These are phyloP conservation scores for Neospora caninum DNA, from an alignment of 169 alveolate species.

Conservation along the genomic window DNA sequence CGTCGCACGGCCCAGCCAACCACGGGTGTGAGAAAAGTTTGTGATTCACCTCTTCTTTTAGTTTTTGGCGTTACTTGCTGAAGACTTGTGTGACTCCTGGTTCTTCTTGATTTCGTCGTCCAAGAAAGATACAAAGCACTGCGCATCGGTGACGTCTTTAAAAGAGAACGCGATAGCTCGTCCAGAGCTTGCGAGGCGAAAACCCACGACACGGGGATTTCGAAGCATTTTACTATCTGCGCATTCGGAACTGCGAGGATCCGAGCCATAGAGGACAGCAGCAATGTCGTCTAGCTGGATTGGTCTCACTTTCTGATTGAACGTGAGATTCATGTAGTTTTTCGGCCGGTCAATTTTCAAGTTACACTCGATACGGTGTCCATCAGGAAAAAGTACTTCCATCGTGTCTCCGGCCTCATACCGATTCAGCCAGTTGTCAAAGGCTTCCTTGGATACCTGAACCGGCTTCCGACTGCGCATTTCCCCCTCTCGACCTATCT, in stretches of 20 bases:
- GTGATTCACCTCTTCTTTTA: background rate
- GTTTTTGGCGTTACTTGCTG: background rate
- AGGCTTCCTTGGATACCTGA: background rate
- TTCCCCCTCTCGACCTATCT: constrained; percentile 39
- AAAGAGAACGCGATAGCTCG: constrained; percentile 57
- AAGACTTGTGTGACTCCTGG: background rate
- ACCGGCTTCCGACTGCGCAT: background rate
- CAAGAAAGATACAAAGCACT: constrained; percentile 43
- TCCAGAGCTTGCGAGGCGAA: constrained; percentile 51
- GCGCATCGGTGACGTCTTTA: constrained; percentile 21
- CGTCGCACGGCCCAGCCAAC: background rate
- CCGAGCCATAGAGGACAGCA: constrained; percentile 46
- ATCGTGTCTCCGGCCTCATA: constrained; percentile 39
- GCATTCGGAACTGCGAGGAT: background rate
- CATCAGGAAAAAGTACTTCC: constrained; percentile 60
- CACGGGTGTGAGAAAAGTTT: background rate
- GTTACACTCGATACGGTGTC: constrained; percentile 56
- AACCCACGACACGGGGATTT: constrained; percentile 58
- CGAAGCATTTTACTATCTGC: constrained; percentile 47
- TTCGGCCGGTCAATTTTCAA: constrained; percentile 23
- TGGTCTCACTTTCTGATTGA: constrained; percentile 50
- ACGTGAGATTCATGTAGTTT: constrained; percentile 11
- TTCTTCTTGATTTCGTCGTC: constrained; percentile 26
- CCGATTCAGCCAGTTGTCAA: constrained; percentile 34
- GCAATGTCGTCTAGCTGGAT: constrained; percentile 41